A percentile compares a stretch with the other conserved stretches of the same genome.
phyloP scores from a whole-genome alignment of 2,329 filamentous ascomycete species.

The Colletotrichum tamarilloi region DNA sequence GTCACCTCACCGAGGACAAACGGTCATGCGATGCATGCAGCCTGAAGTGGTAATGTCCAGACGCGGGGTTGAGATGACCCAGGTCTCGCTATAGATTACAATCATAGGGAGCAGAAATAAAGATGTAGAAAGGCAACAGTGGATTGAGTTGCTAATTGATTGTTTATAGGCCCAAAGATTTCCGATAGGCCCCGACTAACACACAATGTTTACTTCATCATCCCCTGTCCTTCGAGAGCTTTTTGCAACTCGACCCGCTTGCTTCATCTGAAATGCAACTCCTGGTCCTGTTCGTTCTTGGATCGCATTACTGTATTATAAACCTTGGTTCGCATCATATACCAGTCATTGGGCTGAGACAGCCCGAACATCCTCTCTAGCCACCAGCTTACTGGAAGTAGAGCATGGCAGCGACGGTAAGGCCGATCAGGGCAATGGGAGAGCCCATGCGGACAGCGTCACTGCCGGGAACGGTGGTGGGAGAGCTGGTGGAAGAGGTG shows the following conservation, averaged over 20 bases:
- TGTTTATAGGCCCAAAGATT: constrained; percentile 18
- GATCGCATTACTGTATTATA: constrained; percentile 35
- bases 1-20: constrained; percentile 3
- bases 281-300: constrained; percentile 29
- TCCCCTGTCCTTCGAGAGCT: constrained; percentile 4
- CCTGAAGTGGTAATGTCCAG: not conserved
- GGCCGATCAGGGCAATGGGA: constrained; percentile 53
- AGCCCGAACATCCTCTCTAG: not conserved
- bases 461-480: constrained; percentile 42
- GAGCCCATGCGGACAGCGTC: constrained; percentile 45
- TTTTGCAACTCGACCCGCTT: constrained; percentile 13
- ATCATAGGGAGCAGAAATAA: not conserved
- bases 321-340: constrained; percentile 33
- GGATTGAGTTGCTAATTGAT: constrained; percentile 16
- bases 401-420: constrained; percentile 51
- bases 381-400: constrained; percentile 52
- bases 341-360: constrained; percentile 11
- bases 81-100: not conserved
- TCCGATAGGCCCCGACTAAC: constrained; percentile 11
- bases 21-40: constrained; percentile 18
- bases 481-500: constrained; percentile 47
- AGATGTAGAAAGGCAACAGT: constrained; percentile 1
- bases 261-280: constrained; percentile 27
- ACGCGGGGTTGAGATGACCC: not conserved
- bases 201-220: not conserved